Conservation (phyloP, 78 protist genomes). For the Pigoraptor vietnamica region DNA sequence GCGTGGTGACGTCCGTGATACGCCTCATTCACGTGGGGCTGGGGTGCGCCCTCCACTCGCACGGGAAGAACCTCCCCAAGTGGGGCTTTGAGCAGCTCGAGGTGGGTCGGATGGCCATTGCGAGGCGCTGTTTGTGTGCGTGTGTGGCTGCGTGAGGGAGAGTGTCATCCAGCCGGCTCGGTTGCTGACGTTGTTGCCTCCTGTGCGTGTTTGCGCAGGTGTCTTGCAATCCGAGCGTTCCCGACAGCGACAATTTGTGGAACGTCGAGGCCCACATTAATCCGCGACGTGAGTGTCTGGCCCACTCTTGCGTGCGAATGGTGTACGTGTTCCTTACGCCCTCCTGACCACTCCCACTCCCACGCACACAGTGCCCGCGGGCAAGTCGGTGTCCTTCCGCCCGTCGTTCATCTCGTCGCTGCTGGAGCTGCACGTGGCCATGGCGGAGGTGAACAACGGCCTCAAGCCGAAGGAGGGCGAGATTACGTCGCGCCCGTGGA, state of each 20-base stretch:
- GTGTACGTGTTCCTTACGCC: background rate
- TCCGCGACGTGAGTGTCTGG: background rate
- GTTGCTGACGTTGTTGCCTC: no score
- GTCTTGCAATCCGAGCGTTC: constrained; percentile 13
- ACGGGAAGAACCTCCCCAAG: constrained; percentile 26
- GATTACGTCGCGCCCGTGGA: constrained; percentile 22
- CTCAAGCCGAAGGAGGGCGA: constrained; percentile 26
- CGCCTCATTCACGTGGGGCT: background rate
- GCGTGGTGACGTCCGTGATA: background rate
- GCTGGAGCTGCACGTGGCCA: constrained; percentile 21
- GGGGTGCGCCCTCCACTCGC: background rate
- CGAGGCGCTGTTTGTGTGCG: background rate
- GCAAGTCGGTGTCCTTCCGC: background rate
- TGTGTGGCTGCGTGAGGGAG: background rate
- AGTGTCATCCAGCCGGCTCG: background rate
- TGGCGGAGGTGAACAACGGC: constrained; percentile 20
- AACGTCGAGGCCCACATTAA: constrained; percentile 21
- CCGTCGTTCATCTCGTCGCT: constrained; percentile 13
- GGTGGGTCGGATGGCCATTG: no score
- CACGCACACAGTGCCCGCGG: background rate
- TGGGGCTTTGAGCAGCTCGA: constrained; percentile 44
- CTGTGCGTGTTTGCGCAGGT: background rate
- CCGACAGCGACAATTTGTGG: constrained; percentile 6
- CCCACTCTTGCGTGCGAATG: background rate
- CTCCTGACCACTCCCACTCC: background rate